Evolutionary conservation across 2,329 filamentous ascomycete species (phyloP).

Genomic region (Hypomyces rosellus): DNA sequence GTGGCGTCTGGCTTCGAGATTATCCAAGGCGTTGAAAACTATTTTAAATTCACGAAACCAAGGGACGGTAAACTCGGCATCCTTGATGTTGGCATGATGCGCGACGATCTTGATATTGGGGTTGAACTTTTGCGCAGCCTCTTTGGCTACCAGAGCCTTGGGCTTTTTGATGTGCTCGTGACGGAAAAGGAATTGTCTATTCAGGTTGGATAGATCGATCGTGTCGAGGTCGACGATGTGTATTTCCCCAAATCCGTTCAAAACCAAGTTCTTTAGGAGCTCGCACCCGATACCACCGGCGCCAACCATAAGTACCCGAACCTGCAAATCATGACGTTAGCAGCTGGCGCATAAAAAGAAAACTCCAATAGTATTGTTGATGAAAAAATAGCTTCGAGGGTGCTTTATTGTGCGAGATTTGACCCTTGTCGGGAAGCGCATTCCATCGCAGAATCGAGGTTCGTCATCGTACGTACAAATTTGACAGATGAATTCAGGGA

Average conservation of each 20-base stretch:
- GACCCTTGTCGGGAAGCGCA: not conserved
- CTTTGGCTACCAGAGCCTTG: constrained; percentile 90
- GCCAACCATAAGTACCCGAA: constrained; percentile 86
- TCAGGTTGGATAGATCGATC: constrained; percentile 95
- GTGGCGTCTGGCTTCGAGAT: constrained; percentile 85
- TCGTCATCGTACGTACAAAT: constrained; percentile 46
- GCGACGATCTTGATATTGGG: constrained; percentile 80
- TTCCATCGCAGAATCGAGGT: not conserved
- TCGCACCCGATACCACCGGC: constrained; percentile 97
- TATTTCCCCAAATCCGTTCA: constrained; percentile 86
- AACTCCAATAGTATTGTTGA: not conserved
- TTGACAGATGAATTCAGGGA: constrained; percentile 60
- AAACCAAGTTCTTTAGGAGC: constrained; percentile 90
- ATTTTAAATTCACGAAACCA: constrained; percentile 82
- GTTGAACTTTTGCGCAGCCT: constrained; percentile 86
- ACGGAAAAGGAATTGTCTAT: constrained; percentile 93
- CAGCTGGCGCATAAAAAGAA: not conserved
- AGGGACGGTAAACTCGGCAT: constrained; percentile 72
- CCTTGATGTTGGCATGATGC: constrained; percentile 93
- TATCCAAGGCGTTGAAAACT: constrained; percentile 96
- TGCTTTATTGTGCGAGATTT: not conserved
- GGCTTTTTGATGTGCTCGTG: constrained; percentile 97
- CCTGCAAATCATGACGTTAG: constrained; percentile 40
- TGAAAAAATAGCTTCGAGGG: not conserved
- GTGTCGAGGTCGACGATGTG: constrained; percentile 97